Conservation (phyloP, 805 yeast species). For the Cyberlindnera euphorbiae region DNA sequence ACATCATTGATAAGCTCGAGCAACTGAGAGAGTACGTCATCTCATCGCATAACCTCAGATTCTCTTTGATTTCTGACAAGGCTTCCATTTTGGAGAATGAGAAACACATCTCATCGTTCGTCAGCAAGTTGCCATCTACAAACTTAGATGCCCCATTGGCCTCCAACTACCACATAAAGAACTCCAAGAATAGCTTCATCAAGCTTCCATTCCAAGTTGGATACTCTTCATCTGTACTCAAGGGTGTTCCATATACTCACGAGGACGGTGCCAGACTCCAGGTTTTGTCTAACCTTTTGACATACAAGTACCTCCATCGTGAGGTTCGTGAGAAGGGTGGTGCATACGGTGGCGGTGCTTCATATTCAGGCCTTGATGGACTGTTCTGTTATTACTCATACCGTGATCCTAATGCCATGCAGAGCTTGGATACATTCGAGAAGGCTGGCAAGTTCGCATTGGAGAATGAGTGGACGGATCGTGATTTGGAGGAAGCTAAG, state of each 20-base stretch:
- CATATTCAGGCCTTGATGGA: conserved; percentile 78
- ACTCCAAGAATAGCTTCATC: conserved; percentile 41
- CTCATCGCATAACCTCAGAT: conserved; percentile 39
- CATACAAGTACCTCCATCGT: conserved; percentile 80
- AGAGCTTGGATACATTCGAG: conserved; percentile 58
- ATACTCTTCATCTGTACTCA: conserved; percentile 63
- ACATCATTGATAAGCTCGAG: conserved; percentile 61
- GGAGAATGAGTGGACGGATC: conserved; percentile 46
- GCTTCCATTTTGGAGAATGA: conserved; percentile 28
- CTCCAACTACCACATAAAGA: conserved; percentile 14
- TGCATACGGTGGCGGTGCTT: conserved; percentile 96
- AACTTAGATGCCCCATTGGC: conserved; percentile 4
- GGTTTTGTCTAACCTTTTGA: conserved; percentile 71
- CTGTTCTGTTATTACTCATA: conserved; percentile 80
- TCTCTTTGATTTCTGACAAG: conserved; percentile 57
- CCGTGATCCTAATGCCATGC: conserved; percentile 84
- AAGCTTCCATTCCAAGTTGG: conserved; percentile 85
- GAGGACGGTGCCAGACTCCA: conserved; percentile 84
- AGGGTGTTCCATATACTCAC: conserved; percentile 62
- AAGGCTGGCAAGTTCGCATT: conserved; percentile 46
- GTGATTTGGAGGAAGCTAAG: conserved; percentile 84
- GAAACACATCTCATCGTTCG: conserved; percentile 27
- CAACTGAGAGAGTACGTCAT: conserved; percentile 44
- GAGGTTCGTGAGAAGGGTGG: conserved; percentile 95
- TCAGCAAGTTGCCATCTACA: conserved; percentile 25